Conservation (phyloP, 2,329 filamentous ascomycete genomes). For the Epichloe uncinata region DNA sequence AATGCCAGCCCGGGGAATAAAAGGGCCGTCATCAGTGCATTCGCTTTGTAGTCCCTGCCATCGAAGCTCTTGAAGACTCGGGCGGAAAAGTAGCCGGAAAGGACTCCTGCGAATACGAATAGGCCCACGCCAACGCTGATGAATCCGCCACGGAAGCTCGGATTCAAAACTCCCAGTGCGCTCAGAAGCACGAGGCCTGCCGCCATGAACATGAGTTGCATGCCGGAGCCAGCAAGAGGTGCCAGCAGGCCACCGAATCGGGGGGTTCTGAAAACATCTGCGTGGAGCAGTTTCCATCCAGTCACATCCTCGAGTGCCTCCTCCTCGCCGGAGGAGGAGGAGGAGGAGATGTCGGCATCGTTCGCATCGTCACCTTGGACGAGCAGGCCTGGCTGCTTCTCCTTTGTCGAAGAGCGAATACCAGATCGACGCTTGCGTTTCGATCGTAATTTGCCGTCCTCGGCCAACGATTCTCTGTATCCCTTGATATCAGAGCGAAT, state of each 20-base stretch:
- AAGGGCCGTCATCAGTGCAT: conserved; percentile 62
- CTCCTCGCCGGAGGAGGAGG: conserved; percentile 32
- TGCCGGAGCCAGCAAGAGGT: conserved; percentile 71
- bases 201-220: conserved; percentile 75
- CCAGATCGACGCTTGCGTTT: conserved; percentile 34
- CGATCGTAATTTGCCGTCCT: conserved; percentile 49
- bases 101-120: conserved; percentile 70
- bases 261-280: conserved; percentile 74
- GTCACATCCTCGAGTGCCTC: conserved; percentile 63
- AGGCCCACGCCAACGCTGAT: conserved; percentile 71
- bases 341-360: conserved; percentile 36
- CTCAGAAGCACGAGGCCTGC: conserved; percentile 58
- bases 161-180: conserved; percentile 67
- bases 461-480: conserved; percentile 50
- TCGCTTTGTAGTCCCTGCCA: conserved; percentile 59
- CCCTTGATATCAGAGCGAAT: conserved; percentile 67
- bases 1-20: conserved; percentile 73
- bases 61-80: conserved; percentile 75
- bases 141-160: conserved; percentile 81
- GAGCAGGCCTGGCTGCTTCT: conserved; percentile 49
- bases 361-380: conserved; percentile 43
- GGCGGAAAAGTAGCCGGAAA: conserved; percentile 79
- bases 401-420: conserved; percentile 15
- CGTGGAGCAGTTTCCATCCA: conserved; percentile 80
- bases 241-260: conserved; percentile 58